These are phyloP conservation scores for Schizonepeta tenuifolia DNA, from an alignment of 257 asterid genomes.

Conservation along the genomic window DNA sequence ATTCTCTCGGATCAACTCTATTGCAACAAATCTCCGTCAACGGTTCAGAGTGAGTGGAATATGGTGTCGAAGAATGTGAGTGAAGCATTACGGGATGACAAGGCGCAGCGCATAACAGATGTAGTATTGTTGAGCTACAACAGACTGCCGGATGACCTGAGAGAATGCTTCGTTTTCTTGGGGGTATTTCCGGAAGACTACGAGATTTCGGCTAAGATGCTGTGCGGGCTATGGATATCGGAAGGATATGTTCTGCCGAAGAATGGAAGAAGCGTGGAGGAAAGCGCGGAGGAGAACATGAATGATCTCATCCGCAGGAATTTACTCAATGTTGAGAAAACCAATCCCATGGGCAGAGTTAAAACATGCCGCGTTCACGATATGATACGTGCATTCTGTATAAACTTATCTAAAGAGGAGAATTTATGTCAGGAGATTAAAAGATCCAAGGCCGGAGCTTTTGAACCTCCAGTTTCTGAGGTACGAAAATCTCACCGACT, in stretches of 20 bases:
- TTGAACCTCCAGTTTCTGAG: conserved; percentile 25
- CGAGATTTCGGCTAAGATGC: conserved; percentile 43
- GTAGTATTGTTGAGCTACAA: conserved; percentile 49
- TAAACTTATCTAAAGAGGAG: conserved; percentile 25
- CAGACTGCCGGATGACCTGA: conserved; percentile 43
- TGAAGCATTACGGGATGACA: neutral
- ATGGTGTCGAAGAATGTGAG: conserved; percentile 21
- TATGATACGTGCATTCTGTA: conserved; percentile 50
- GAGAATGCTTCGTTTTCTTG: conserved; percentile 51
- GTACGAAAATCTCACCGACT: conserved; percentile 43
- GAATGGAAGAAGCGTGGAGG: conserved; percentile 35
- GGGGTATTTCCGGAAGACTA: conserved; percentile 49
- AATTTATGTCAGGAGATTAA: conserved; percentile 46
- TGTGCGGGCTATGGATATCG: conserved; percentile 53
- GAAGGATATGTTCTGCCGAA: conserved; percentile 47
- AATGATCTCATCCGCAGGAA: conserved; percentile 47
- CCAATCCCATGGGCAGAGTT: conserved; percentile 39
- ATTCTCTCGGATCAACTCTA: conserved; percentile 2
- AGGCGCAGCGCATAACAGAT: neutral
- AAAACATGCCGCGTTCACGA: conserved; percentile 56
- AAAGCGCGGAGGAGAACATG: conserved; percentile 42
- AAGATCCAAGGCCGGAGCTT: conserved; percentile 15
- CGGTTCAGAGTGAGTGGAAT: no score
- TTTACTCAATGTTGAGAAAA: conserved; percentile 44
- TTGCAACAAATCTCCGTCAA: neutral